Percentiles rank a stretch among this genome's conserved stretches.
phyloP scores from a whole-genome alignment of 257 asterid species.

The Solanum pimpinellifolium region DNA sequence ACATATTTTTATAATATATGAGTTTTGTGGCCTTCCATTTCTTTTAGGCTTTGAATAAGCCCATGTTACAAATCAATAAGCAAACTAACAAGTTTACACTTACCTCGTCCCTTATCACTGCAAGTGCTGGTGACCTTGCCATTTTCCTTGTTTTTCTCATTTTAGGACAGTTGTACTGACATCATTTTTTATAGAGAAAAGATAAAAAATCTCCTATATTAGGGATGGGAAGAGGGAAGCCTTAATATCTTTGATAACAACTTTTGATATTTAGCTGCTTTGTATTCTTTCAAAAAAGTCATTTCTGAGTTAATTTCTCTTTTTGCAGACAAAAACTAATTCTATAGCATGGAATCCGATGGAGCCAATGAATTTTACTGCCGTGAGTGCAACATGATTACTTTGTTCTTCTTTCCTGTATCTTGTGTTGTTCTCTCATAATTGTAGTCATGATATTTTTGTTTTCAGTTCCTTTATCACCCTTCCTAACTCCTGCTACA shows the following conservation, averaged over 20 bases:
- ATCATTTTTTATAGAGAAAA: neutral
- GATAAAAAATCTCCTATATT: neutral
- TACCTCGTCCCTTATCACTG: neutral
- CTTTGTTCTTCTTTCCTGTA: neutral
- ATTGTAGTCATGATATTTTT: neutral
- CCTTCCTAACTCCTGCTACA: neutral
- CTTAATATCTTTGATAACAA: neutral
- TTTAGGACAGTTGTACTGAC: neutral
- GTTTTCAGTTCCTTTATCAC: neutral
- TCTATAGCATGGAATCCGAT: conserved; percentile 91
- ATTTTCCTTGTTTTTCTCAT: neutral
- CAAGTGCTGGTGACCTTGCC: neutral
- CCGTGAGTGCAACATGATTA: conserved; percentile 42
- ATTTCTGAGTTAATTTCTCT: neutral
- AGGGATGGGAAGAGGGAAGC: neutral
- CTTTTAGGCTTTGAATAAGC: neutral
- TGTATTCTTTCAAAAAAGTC: neutral
- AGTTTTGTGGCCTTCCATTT: neutral
- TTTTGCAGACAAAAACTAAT: conserved; percentile 71
- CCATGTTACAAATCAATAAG: neutral
- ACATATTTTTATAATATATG: neutral
- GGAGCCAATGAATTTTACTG: conserved; percentile 99
- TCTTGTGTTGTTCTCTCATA: neutral
- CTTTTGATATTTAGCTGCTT: neutral
- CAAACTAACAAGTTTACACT: neutral